Base-by-base conservation (phyloP, 2,329 filamentous ascomycete genomes). In the Neonectria neomacrospora region DNA sequence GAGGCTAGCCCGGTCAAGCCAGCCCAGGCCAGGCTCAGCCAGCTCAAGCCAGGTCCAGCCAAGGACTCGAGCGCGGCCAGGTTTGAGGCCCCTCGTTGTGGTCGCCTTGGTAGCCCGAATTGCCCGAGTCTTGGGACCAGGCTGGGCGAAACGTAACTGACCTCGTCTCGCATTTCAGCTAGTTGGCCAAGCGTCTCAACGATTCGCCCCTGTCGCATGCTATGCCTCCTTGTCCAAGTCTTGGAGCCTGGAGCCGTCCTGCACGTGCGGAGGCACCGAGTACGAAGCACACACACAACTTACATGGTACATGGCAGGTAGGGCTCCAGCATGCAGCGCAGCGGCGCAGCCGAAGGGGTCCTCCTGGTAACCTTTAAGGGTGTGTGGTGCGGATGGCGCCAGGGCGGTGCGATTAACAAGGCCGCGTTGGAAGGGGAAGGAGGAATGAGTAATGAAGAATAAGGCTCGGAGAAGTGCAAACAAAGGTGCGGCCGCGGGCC, bases 311-410 rank as follows among this genome's bases (percentile, higher is more conserved):
- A 37, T 37, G 16, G 16, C 34, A 16, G 26, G 26, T 32, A 47
- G 47, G 47, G 23, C 22, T 50, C 41, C 14, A 48, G 59, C 34
- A 61, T 58, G 54, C 59, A 42, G 30, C 39, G 42, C 18, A 12
- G 47, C 59, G 59, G 59, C 59, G 50, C 48, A 57, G 54, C 54
- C 41, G 32, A 56, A 20, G 18, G 34, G 34, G 14, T 14, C 16
- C 34, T n/a, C 16, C 14, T 16, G 18, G 48, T 9, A 26, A 26
- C 7, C 7, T 18, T 47, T 22, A 37, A 34, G 37, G 32, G 39
- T 39, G 47, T 26, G 58, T 47, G 30, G 20, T 34, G 14, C n/a
- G 32, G 10, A n/a, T 30, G 32, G 54, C 44, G n/a, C n/a, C n/a
- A n/a, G n/a, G n/a, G n/a, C n/a, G n/a, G n/a, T n/a, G n/a, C n/a